These are phyloP conservation scores for Basidiobolus heterosporus DNA, from an alignment of 371 early-diverging fungal genomes.

Conservation along the genomic window DNA sequence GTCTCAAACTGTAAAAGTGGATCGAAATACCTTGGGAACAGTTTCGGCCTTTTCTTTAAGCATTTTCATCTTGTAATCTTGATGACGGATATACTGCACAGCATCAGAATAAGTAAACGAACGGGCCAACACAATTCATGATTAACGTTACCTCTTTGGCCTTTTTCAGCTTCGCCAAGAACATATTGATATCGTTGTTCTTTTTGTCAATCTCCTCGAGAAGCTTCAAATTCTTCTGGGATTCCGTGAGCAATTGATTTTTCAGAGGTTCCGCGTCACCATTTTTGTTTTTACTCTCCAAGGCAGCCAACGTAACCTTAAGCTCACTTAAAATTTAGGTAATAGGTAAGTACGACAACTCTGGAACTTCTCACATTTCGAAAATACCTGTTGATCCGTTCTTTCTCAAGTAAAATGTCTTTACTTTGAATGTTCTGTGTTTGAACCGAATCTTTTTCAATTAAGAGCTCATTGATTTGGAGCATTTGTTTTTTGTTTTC, in stretches of 20 bases:
- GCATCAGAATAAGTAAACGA: neutral
- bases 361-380: neutral
- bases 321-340: slow-evolving; percentile 18
- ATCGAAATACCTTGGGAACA: slow-evolving; percentile 3
- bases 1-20: neutral
- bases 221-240: slow-evolving; percentile 23
- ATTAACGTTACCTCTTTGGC: slow-evolving; percentile 40
- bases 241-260: slow-evolving; percentile 35
- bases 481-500: slow-evolving; percentile 38
- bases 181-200: slow-evolving; percentile 24
- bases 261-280: slow-evolving; percentile 43
- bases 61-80: slow-evolving; percentile 11
- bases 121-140: neutral
- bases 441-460: slow-evolving; percentile 45
- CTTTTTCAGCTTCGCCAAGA: slow-evolving; percentile 37
- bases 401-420: slow-evolving; percentile 28
- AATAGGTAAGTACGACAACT: neutral
- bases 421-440: slow-evolving; percentile 32
- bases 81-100: neutral
- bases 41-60: slow-evolving; percentile 4
- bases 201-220: slow-evolving; percentile 39
- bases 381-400: slow-evolving; percentile 25
- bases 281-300: slow-evolving; percentile 30
- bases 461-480: slow-evolving; percentile 42
- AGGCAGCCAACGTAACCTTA: slow-evolving; percentile 45